Evolutionary conservation across 345 rosid species (phyloP), one percentile per base, ranked within the genome.

Genomic region (Salix purpurea): DNA sequence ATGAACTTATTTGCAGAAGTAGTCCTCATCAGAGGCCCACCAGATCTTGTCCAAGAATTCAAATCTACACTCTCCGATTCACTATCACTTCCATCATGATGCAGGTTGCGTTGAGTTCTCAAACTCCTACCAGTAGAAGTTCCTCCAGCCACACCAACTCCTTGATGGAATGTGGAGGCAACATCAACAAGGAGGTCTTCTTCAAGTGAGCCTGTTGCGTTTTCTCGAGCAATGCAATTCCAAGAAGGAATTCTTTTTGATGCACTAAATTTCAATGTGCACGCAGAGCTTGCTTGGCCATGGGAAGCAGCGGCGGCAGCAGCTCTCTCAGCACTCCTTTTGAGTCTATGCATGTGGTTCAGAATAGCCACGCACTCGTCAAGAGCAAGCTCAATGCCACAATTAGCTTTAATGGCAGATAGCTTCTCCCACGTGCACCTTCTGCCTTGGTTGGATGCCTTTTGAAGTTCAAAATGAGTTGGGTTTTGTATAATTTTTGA

Each of bases 401-500:
- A 96, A 86, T 96, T 92, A 56, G 97, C 97, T 88, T 96, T 96
- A 7, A 94, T 92, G 40, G 97, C 98, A 5, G 99, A 92, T 64
- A 96, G 97, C 92, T 96, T 96, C 84, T 96, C 99, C 99, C 99
- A 94, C 44, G 99, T 96, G 81, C 99, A 89, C 83, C 99, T 89
- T 73, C 99, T 91, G 72, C 98, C 99, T 82, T 96, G 99, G 88
- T 79, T 79, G 30, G 62, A 69, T 60, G 82, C 82, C 70, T 79
- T 79, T 74, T 79, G 82, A 61, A 79, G 58, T 70, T 79, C 82
- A 65, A 74, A 1, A 44, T 30, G 32, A 62, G 65, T 79, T 16
- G 98, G 99, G 80, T 96, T 96, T 80, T 94, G 97, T 75, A 96
- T 86, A 11, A 96, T 86, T 89, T 94, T 96, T 3, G 84, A 92